A percentile compares a stretch with the other conserved stretches of the same genome.
These are phyloP conservation scores for Phlyctochytrium arcticum DNA, from an alignment of 192 early-diverging fungal genomes.

Conservation along the genomic window DNA sequence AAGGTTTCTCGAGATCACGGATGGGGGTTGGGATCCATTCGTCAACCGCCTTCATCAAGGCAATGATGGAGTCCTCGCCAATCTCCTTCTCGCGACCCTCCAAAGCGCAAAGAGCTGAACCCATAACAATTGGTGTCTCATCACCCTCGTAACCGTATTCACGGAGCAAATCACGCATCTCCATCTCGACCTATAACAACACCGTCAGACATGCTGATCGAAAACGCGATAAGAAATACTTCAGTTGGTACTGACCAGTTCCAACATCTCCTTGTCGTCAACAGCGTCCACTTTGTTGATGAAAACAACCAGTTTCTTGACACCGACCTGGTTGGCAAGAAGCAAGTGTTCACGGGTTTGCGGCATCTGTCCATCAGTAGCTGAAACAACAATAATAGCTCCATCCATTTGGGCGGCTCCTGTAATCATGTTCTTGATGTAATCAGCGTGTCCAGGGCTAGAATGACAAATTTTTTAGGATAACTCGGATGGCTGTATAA, in stretches of 20 bases:
- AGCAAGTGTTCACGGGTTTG: constrained; percentile 98
- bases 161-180: constrained; percentile 90
- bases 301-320: constrained; percentile 89
- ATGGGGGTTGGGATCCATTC: constrained; percentile 83
- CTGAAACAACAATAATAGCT: constrained; percentile 97
- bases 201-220: background rate
- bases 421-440: constrained; percentile 99
- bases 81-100: constrained; percentile 88
- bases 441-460: constrained; percentile 99
- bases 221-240: background rate
- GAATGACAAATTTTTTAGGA: too few species aligned
- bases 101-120: constrained; percentile 92
- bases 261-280: constrained; percentile 95
- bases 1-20: constrained; percentile 96
- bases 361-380: constrained; percentile 97
- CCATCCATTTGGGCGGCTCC: constrained; percentile 97
- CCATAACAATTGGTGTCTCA: constrained; percentile 83
- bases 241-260: constrained; percentile 64
- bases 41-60: constrained; percentile 94
- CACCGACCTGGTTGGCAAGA: constrained; percentile 92
- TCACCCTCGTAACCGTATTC: constrained; percentile 95
- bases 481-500: too few species aligned
- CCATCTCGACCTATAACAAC: constrained; percentile 74
- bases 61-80: constrained; percentile 81
- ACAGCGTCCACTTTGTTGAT: constrained; percentile 99